Evolutionary conservation across 1,284 basidiomycete genomes (phyloP), one percentile per base, ranked within the genome.

Genomic region (Mycosarcoma maydis): DNA sequence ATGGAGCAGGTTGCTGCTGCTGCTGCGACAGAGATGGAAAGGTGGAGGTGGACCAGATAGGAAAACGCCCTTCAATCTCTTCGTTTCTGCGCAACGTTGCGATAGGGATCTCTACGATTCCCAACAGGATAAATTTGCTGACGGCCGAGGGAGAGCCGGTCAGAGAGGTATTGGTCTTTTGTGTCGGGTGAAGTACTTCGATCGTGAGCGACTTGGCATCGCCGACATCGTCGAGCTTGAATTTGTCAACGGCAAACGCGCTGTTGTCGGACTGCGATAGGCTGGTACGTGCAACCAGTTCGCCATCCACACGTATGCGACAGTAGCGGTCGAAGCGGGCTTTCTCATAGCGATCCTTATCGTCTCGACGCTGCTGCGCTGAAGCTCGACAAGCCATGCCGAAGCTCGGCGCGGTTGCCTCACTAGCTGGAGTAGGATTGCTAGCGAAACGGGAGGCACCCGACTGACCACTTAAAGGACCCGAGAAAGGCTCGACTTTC

Each of bases 51-150:
- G 73, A 72, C 74, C 75, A 78, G 44, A 78, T 68, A 6, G 76
- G 76, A 47, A 73, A 78, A 16, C 73, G 74, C 8, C 76, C 76
- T 5, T 75, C 66, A 13, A 78, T 40, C 19, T 73, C 71, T 47
- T 78, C 76, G n/a, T 74, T 74, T 11, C 76, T 55, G 16, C 70
- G 56, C 39, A 77, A 33, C 17, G 65, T 75, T n/a, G 77, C 71
- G 37, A 78, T 56, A 14, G 74, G 72, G 14, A 78, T 57, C 47
- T 75, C 66, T 30, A 76, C 75, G 6, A 69, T 30, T 16, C 76
- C 76, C 10, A 77, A 38, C n/a, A 75, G 49, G 19, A 50, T 34
- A 41, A 55, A 62, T 49, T 72, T 75, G 67, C 29, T 42, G 40
- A 34, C 34, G 3, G 39, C 29, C 19, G 52, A 46, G 2, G 57